A percentile compares a stretch with the other conserved stretches of the same genome.
Conservation (phyloP, 805 yeast species). For the Teunomyces kruisii region DNA sequence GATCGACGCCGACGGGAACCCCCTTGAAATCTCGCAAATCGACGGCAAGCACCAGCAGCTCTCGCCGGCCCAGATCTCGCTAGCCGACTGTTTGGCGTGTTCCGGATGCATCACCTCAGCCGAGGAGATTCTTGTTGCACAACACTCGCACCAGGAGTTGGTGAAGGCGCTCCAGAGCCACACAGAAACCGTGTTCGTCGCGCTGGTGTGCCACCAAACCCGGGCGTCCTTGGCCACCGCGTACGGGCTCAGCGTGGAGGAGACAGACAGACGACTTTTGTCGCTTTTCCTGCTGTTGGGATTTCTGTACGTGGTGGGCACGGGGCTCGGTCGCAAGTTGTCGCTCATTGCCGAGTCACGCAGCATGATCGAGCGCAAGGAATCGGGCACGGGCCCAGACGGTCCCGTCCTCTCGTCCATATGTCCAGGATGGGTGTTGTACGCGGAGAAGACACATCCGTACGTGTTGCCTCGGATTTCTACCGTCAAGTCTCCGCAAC, state of each 20-base stretch:
- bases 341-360: slow-evolving; percentile 48
- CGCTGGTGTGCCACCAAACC: slow-evolving; percentile 82
- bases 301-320: slow-evolving; percentile 75
- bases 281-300: slow-evolving; percentile 60
- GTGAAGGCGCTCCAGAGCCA: slow-evolving; percentile 48
- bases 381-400: slow-evolving; percentile 12
- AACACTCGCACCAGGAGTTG: slow-evolving; percentile 84
- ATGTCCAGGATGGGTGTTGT: slow-evolving; percentile 96
- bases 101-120: slow-evolving; percentile 97
- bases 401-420: slow-evolving; percentile 66
- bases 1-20: slow-evolving; percentile 56
- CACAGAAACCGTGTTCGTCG: slow-evolving; percentile 52
- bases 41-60: slow-evolving; percentile 53
- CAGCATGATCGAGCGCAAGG: slow-evolving; percentile 46
- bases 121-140: slow-evolving; percentile 89
- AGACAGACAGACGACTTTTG: slow-evolving; percentile 59
- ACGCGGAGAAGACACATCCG: slow-evolving; percentile 95
- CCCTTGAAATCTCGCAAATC: slow-evolving; percentile 66
- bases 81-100: slow-evolving; percentile 94
- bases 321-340: slow-evolving; percentile 75
- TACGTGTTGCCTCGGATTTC: slow-evolving; percentile 70
- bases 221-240: slow-evolving; percentile 80
- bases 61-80: slow-evolving; percentile 80
- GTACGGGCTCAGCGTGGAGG: slow-evolving; percentile 48
- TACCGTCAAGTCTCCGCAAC: slow-evolving; percentile 86